Evolutionary conservation across 1,284 basidiomycete genomes (phyloP).

Genomic region (Ganoderma meredithae): DNA sequence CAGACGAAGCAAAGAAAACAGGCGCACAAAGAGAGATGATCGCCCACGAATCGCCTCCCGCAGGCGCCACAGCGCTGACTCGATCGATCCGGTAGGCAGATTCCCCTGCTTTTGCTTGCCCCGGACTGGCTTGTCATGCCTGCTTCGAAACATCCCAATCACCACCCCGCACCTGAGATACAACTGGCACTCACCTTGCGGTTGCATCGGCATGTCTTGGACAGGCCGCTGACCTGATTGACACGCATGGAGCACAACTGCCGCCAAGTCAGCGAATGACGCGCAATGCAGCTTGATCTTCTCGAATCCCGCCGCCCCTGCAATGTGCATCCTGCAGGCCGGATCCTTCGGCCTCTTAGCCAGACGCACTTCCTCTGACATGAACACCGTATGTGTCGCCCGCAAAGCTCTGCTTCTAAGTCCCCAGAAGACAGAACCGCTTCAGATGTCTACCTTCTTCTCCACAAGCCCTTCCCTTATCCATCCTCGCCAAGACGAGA

Average conservation of each 20-base stretch:
- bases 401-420: background rate
- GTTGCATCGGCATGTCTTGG: background rate
- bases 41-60: constrained; percentile 1
- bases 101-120: background rate
- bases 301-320: background rate
- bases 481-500: background rate
- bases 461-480: background rate
- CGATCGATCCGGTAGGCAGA: background rate
- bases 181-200: background rate
- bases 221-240: background rate
- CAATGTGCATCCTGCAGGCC: background rate
- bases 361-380: background rate
- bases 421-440: background rate
- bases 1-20: background rate
- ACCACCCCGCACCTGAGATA: background rate
- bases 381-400: background rate
- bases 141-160: background rate
- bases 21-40: background rate
- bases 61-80: background rate
- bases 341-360: background rate
- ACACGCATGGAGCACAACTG: background rate
- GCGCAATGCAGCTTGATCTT: background rate
- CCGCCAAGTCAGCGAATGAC: background rate
- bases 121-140: background rate
- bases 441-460: background rate